Conservation (phyloP, 192 early-diverging fungal genomes). For the Spizellomyces punctatus region DNA sequence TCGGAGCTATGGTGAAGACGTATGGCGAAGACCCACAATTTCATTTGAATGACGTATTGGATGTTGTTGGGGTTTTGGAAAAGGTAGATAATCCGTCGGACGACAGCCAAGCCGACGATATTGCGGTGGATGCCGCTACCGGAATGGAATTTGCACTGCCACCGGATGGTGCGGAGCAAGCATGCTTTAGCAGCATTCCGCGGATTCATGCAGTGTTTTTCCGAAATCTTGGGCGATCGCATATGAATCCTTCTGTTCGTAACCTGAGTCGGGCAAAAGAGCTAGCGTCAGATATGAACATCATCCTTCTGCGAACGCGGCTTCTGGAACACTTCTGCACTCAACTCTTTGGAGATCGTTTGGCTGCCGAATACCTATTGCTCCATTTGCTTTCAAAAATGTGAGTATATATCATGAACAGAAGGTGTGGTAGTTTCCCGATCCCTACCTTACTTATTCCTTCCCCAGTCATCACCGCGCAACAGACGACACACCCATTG, state of each 20-base stretch:
- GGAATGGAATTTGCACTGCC: constrained; percentile 11
- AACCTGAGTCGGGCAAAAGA: not conserved
- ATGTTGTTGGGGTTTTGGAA: constrained; percentile 25
- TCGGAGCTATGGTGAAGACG: constrained; percentile 22
- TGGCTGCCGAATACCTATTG: constrained; percentile 43
- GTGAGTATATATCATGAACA: constrained; percentile 8
- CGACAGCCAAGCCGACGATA: not conserved
- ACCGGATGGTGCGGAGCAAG: constrained; percentile 8
- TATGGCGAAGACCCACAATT: constrained; percentile 18
- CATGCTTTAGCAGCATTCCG: constrained; percentile 9
- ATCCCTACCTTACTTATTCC: not conserved
- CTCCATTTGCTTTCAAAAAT: constrained; percentile 41
- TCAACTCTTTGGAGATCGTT: constrained; percentile 30
- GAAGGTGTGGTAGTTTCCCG: too few species aligned
- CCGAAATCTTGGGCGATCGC: not conserved
- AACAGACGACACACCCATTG: constrained; percentile 28
- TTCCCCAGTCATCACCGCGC: constrained; percentile 29
- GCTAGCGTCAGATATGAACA: not conserved
- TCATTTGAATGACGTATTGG: constrained; percentile 25
- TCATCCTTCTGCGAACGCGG: not conserved
- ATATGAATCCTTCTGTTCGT: not conserved
- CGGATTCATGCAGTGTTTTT: constrained; percentile 21
- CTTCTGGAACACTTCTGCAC: constrained; percentile 17
- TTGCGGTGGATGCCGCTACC: not conserved
- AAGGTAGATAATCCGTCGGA: not conserved